A percentile compares a stretch with the other conserved stretches of the same genome.
These are phyloP conservation scores for Collybia nuda DNA, from an alignment of 768 basidiomycete species.

Conservation along the genomic window DNA sequence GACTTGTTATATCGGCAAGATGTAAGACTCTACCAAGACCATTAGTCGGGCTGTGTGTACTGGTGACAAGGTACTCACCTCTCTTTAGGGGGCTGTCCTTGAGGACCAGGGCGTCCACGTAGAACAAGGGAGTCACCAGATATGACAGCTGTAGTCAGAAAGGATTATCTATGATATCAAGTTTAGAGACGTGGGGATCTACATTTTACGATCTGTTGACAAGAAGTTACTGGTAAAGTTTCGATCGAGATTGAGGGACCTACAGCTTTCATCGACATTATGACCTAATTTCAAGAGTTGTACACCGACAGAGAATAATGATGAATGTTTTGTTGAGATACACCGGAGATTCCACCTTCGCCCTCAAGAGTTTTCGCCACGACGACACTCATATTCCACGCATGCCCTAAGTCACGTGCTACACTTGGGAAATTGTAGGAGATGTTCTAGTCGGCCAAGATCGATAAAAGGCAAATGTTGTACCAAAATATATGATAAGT, in stretches of 20 bases:
- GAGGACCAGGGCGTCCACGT: constrained; percentile 71
- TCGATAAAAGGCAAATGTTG: too few relatives aligned
- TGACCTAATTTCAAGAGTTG: constrained; percentile 7
- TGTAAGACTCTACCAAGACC: constrained; percentile 69
- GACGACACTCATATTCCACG: constrained; percentile 3
- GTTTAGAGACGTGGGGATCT: constrained; percentile 14
- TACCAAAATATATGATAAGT: not conserved
- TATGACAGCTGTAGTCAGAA: constrained; percentile 63
- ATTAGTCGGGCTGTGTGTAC: not conserved
- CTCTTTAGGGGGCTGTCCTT: constrained; percentile 90
- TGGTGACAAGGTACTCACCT: constrained; percentile 46
- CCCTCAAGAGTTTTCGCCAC: not conserved
- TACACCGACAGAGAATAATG: not conserved
- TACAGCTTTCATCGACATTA: constrained; percentile 77
- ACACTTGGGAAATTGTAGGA: too few relatives aligned
- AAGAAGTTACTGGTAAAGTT: not conserved
- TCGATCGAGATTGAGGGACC: constrained; percentile 19
- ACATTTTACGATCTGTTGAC: constrained; percentile 58
- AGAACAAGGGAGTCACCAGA: constrained; percentile 90
- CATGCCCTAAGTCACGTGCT: not conserved
- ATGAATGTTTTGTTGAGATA: too few relatives aligned
- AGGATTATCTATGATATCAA: not conserved
- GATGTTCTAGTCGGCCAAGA: too few relatives aligned
- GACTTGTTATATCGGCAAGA: constrained; percentile 84
- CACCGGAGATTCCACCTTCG: not conserved